A percentile compares a stretch with the other conserved stretches of the same genome.
Evolutionary conservation across 192 early-diverging fungal species (phyloP).

Genomic region (Rhizophagus clarus): DNA sequence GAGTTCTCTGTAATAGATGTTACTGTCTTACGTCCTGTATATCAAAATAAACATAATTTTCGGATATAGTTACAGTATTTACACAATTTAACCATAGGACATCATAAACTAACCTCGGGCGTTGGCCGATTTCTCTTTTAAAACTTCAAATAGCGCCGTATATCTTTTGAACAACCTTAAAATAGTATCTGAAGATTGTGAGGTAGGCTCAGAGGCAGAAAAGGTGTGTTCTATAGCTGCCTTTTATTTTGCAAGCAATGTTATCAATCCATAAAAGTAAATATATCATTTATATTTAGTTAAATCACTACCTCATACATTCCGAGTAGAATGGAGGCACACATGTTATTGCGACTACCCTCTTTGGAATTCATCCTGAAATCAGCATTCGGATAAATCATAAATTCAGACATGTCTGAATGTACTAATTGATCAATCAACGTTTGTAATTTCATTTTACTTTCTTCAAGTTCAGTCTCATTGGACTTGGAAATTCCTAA

Average conservation of each 20-base stretch:
- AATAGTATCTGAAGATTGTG: slow-evolving; percentile 42
- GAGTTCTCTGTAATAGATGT: neutral
- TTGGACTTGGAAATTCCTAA: slow-evolving; percentile 12
- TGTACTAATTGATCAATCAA: slow-evolving; percentile 50
- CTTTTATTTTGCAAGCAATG: slow-evolving; percentile 11
- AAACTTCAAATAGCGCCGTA: slow-evolving; percentile 42
- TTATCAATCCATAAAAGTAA: neutral
- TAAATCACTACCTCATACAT: slow-evolving; percentile 52
- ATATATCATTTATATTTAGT: neutral
- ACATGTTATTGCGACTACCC: slow-evolving; percentile 59
- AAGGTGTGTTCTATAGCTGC: slow-evolving; percentile 43
- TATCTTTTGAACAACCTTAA: slow-evolving; percentile 51
- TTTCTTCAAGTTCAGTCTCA: slow-evolving; percentile 30
- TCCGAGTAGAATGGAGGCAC: slow-evolving; percentile 53
- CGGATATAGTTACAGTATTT: neutral
- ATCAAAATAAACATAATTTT: neutral
- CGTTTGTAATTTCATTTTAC: slow-evolving; percentile 32
- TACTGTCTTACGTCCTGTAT: slow-evolving; percentile 36
- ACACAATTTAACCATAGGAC: neutral
- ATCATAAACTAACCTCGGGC: slow-evolving; percentile 40
- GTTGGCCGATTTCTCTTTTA: slow-evolving; percentile 47
- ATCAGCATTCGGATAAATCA: slow-evolving; percentile 64
- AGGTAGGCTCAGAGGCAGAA: neutral
- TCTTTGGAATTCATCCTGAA: slow-evolving; percentile 54
- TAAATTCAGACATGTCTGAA: slow-evolving; percentile 67